Base-by-base conservation (phyloP, 2,329 filamentous ascomycete genomes). In the Rutstroemia sp. region DNA sequence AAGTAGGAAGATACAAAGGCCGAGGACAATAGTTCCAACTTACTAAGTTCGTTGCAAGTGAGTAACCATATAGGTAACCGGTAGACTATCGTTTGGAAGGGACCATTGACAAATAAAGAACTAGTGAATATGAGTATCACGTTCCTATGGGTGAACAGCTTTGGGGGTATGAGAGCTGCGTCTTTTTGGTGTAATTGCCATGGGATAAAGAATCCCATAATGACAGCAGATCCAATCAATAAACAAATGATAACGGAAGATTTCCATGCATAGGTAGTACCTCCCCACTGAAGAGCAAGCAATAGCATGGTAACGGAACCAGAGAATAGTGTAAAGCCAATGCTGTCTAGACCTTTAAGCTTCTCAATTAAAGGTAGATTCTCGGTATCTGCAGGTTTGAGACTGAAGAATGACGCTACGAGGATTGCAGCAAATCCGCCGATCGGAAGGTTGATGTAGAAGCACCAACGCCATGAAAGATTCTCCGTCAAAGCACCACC, bases 1-100 rank as follows among this genome's bases (percentile, higher is more conserved):
- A 17, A 30, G n/a, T 23, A 17, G 8, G 23, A 30, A 48, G 19
- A 19, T 3, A 19, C 19, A 19, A 19, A 19, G 19, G 3, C n/a
- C 30, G 5, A 12, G 46, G n/a, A 48, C 25, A 34, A n/a, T 17
- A n/a, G 30, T 48, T 9, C 4, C 17, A 34, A 45, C 49, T 44
- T 51, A 51, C 49, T 8, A 51, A 27, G 21, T 51, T 51, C 7
- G 16, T 23, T 3, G 44, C 44, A 2, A 46, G 40, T 21, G 39
- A 45, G 17, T 46, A 45, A 21, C 69, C 74, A 78, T 56, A 77
- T 68, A 7, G 76, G 75, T 23, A 56, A 38, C 47, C 46, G 45
- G 36, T 49, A 77, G 64, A 58, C 75, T 74, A 65, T 72, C 73
- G 48, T 82, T 21, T 34, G 36, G 14, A n/a, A 58, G 5, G 23